Base-by-base conservation (phyloP, 2,329 filamentous ascomycete genomes). In the Didymella segeticola region DNA sequence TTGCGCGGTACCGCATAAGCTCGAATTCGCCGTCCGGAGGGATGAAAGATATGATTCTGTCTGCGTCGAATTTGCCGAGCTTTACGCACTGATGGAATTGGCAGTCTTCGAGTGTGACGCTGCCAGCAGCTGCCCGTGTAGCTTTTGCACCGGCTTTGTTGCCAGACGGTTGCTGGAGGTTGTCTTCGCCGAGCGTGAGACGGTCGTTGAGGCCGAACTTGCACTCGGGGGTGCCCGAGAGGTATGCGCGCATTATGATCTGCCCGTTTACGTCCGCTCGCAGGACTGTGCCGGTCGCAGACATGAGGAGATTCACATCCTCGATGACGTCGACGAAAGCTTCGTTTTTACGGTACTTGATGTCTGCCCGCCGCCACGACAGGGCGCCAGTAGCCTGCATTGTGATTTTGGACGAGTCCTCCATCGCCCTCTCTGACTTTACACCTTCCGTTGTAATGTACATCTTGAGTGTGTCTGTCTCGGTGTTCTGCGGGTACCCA, bases 371-470 rank as follows among this genome's bases (percentile, higher is more conserved):
- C 66, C 96, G 87, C 95, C 96, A 99, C 39, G 95, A 98, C 34
- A 97, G 83, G 5, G 95, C 95, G 33, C 96, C 95, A 0, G 95
- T 99, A 11, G 95, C 96, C 80, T 99, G 95, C 93, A 98, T 97
- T 22, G 95, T 99, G 77, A 99, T 99, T 75, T 93, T 95, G 64
- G 92, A 93, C 43, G 93, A 97, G 75, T 99, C 93, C 73, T 96
- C 91, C 78, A 87, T 89, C 63, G 84, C 87, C 63, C 87, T 82
- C 75, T 92, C 92, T 26, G 92, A 96, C 77, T 97, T 97, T 78
- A 99, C 93, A 53, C 95, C 95, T 79, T 99, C 95, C 29, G 95
- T 99, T 36, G 96, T 99, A 71, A 99, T 99, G 82, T 99, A 99
- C 93, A 98, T 98, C 79, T 99, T 99, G 67, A 99, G 82, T 14